phyloP scores from a whole-genome alignment of 805 yeast genomes.

The Ogataea degrootiae region DNA sequence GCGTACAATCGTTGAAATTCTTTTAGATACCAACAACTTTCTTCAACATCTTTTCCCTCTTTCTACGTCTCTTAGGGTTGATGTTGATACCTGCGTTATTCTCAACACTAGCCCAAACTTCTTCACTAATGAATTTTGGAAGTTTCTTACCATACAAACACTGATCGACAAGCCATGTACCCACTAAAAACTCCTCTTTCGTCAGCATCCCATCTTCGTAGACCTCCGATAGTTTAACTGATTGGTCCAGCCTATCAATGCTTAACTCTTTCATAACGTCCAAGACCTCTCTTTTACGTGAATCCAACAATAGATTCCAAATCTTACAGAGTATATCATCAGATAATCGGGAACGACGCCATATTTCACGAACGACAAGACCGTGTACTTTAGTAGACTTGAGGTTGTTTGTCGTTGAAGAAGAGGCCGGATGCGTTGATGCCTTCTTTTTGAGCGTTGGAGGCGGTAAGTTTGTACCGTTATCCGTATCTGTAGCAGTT shows the following conservation, averaged over 20 bases:
- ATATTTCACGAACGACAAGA: slow-evolving; percentile 67
- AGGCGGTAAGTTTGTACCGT: neutral
- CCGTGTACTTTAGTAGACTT: slow-evolving; percentile 39
- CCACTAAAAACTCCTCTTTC: slow-evolving; percentile 83
- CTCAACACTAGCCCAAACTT: slow-evolving; percentile 78
- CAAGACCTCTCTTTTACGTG: slow-evolving; percentile 42
- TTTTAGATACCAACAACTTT: slow-evolving; percentile 13
- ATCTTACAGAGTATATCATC: slow-evolving; percentile 55
- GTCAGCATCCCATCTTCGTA: slow-evolving; percentile 69
- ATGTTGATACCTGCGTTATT: slow-evolving; percentile 22
- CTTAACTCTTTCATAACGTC: neutral
- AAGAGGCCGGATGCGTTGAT: slow-evolving; percentile 3
- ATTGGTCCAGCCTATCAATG: neutral
- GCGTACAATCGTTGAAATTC: neutral
- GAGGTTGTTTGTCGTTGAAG: slow-evolving; percentile 3
- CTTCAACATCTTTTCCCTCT: slow-evolving; percentile 18
- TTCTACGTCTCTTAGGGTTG: slow-evolving; percentile 13
- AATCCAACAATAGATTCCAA: slow-evolving; percentile 66
- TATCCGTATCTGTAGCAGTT: neutral
- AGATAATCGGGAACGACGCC: slow-evolving; percentile 76
- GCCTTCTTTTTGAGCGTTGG: neutral
- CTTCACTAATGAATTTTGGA: slow-evolving; percentile 62
- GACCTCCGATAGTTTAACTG: slow-evolving; percentile 46
- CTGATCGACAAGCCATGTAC: slow-evolving; percentile 97
- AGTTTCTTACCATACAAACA: slow-evolving; percentile 89